Base-by-base conservation (phyloP, 192 early-diverging fungal genomes). In the Backusella morwellensis region DNA sequence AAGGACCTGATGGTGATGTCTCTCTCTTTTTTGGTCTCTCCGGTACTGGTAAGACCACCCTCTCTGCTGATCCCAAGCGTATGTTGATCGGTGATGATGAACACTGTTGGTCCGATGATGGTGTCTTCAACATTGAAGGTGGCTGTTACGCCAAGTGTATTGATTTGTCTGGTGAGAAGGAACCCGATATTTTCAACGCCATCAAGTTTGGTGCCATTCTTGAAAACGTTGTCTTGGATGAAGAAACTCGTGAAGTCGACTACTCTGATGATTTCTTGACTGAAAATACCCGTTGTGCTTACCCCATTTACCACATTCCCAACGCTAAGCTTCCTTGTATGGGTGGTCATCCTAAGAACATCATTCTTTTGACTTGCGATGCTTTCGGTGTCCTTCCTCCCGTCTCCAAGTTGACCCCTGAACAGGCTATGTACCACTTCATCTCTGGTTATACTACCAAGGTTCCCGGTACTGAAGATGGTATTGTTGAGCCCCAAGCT, bases 121-220 rank as follows among this genome's bases (percentile, higher is more conserved):
- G 96, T 77, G 87, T 98, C 71, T 99, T 99, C 93, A 99, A 99
- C 88, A 97, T 99, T 75, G 97, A 99, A 87, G 97, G 97, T 75
- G 97, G 97, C 38, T 99, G 97, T 88, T 99, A 99, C 81, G 97
- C 97, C 77, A 99, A 99, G 88, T 92, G 92, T 78, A 95, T 99
- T 77, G 95, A 97, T 77, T 87, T 99, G 47, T 96, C 95, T 12
- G 92, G 92, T 50, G 96, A 95, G 80, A 99, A 98, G 91, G 97
- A 99, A 82, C 97, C 97, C 74, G 97, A 98, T 85, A 99, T 99
- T 87, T 99, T 95, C 86, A 91, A 92, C 74, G 97, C 97, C 52
- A 98, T 99, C 82, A 90, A 91, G 42, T 97, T 95, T 83, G 96
- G 96, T 69, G 91, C 95, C 36, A 92, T 99, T 26, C 88, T 99